Percentiles rank a stretch among this genome's conserved stretches.
phyloP scores from a whole-genome alignment of 2,329 filamentous ascomycete species.

The Alternaria novae-zelandiae region DNA sequence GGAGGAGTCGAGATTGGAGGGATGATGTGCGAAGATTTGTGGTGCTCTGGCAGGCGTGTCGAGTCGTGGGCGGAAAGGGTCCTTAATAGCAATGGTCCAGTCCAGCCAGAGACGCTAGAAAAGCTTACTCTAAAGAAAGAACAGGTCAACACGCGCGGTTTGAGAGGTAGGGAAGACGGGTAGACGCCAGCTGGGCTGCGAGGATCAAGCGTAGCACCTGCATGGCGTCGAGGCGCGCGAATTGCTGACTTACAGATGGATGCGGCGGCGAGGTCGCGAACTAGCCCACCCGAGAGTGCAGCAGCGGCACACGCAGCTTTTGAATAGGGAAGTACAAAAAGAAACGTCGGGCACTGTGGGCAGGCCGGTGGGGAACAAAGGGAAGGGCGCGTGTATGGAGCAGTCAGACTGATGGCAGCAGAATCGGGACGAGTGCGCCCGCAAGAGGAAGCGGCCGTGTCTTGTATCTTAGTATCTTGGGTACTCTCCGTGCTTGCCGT shows the following conservation, averaged over 20 bases:
- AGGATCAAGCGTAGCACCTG: constrained; percentile 25
- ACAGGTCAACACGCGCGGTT: constrained; percentile 27
- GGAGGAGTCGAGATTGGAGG: background rate
- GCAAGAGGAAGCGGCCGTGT: constrained; percentile 7
- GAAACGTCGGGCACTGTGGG: background rate
- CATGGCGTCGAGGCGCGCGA: constrained; percentile 27
- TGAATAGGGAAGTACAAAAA: constrained; percentile 1
- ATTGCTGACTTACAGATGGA: constrained; percentile 29
- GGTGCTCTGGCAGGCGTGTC: background rate
- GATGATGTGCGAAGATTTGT: background rate
- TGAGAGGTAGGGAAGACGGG: constrained; percentile 7
- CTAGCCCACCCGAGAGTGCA: constrained; percentile 18
- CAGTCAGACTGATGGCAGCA: background rate
- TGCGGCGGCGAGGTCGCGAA: constrained; percentile 1
- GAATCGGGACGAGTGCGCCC: background rate
- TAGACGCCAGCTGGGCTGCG: constrained; percentile 26
- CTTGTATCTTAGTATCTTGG: constrained; percentile 14
- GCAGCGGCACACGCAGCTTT: constrained; percentile 7
- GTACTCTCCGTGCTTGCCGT: constrained; percentile 28
- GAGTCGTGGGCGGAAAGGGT: constrained; percentile 11
- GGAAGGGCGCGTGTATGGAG: background rate
- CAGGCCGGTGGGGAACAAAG: background rate
- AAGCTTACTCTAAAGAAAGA: constrained; percentile 33
- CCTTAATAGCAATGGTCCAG: constrained; percentile 19
- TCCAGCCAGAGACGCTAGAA: constrained; percentile 27